These are phyloP conservation scores for Lenzites betulinus DNA, from an alignment of 768 basidiomycete genomes.

Conservation along the genomic window DNA sequence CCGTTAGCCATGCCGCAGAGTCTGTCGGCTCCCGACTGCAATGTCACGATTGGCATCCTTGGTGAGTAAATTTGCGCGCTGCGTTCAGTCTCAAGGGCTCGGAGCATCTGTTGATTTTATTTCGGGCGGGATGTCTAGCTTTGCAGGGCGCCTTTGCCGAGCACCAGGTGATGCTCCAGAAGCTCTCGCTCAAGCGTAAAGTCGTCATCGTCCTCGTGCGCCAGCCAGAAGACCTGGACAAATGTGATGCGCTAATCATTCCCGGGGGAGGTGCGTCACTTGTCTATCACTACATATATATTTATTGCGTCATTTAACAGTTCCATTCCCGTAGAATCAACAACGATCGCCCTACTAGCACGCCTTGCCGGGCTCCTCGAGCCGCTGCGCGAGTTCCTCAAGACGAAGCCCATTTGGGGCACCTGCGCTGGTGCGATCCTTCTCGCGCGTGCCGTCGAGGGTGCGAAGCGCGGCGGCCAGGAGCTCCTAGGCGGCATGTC, in stretches of 20 bases:
- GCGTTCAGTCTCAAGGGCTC: too few species aligned
- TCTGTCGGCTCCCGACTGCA: constrained; percentile 5
- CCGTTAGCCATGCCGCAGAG: constrained; percentile 14
- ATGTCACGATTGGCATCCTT: constrained; percentile 25
- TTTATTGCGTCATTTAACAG: too few species aligned
- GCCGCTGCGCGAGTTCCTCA: constrained; percentile 76
- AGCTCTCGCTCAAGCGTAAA: constrained; percentile 47
- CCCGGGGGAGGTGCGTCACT: constrained; percentile 87
- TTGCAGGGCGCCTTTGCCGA: constrained; percentile 93
- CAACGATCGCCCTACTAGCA: constrained; percentile 83
- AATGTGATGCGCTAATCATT: constrained; percentile 85
- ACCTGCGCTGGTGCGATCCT: constrained; percentile 96
- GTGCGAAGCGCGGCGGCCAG: constrained; percentile 85
- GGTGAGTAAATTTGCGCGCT: not conserved
- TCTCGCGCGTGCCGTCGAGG: constrained; percentile 70
- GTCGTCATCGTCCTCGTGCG: constrained; percentile 64
- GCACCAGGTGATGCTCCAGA: constrained; percentile 73
- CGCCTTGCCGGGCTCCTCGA: constrained; percentile 74
- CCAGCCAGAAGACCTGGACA: constrained; percentile 68
- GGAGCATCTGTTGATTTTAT: not conserved
- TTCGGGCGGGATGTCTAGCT: constrained; percentile 44
- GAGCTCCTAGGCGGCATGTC: constrained; percentile 82
- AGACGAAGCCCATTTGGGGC: constrained; percentile 83
- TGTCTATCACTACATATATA: too few species aligned
- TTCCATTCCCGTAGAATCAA: constrained; percentile 63